Base-by-base conservation (phyloP, 179 eudicot genomes). In the Beta corolliflora region DNA sequence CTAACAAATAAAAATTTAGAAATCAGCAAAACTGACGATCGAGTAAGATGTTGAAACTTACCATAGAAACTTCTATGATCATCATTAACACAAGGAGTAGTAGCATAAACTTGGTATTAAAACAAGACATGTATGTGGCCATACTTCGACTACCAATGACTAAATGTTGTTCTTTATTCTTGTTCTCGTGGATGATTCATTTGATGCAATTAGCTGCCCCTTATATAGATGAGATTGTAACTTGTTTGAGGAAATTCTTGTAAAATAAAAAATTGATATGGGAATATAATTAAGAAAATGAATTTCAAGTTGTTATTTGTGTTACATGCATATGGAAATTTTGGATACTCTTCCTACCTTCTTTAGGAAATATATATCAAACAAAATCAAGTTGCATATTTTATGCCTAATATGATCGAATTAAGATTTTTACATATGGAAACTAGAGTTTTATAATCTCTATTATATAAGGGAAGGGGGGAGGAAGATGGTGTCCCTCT, bases 21-120 rank as follows among this genome's bases (percentile, higher is more conserved):
- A 52, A 52, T 11, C 9, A 52, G 11, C 18, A 45, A 71, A n/a
- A 50, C 10, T 29, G 52, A 5, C n/a, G n/a, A n/a, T n/a, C 11
- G 6, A 14, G 3, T 1, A 75, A 16, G 18, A 19, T 36, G 36
- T 14, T 41, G 50, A n/a, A 41, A 65, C 53, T 75, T 81, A 67
- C 54, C 67, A 44, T n/a, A 2, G 79, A 76, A 56, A 75, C 50
- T 29, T 75, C 66, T 31, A 75, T 11, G 10, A 75, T 58, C 19
- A 58, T 7, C 29, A 75, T 75, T 5, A 29, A 31, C 67, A 75
- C 53, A 41, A 75, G 25, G 4, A 75, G 45, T 3, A 75, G 45
- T 5, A 56, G 9, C 13, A 75, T 1, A 18, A 58, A 75, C 10
- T 25, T 73, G 10, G 9, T 46, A 58, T 29, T 23, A 44, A 21